These are phyloP conservation scores for Ricinus communis DNA, from an alignment of 345 rosid genomes.

Conservation along the genomic window DNA sequence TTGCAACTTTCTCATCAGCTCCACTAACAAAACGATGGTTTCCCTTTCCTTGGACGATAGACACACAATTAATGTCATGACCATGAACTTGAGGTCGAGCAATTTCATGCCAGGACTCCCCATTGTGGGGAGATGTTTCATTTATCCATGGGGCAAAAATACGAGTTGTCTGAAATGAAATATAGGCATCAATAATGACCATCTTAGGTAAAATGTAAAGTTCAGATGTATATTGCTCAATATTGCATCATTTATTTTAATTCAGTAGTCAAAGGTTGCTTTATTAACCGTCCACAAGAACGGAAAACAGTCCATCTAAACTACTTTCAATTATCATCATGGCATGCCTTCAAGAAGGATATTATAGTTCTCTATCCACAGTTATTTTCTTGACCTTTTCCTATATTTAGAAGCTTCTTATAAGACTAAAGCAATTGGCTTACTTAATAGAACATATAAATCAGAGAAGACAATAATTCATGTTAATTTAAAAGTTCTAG, in stretches of 20 bases:
- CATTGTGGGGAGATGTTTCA: conserved; percentile 32
- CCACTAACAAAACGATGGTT: conserved; percentile 94
- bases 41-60: conserved; percentile 76
- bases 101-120: conserved; percentile 80
- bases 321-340: neutral
- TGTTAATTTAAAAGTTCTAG: neutral
- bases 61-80: conserved; percentile 82
- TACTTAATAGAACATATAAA: neutral
- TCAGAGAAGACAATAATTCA: neutral
- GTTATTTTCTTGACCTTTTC: neutral
- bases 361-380: neutral
- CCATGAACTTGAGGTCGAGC: conserved; percentile 98
- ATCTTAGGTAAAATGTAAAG: neutral
- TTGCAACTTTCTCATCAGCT: conserved; percentile 93
- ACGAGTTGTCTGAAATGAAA: conserved; percentile 63
- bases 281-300: neutral
- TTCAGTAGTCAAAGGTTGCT: neutral
- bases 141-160: conserved; percentile 79
- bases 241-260: neutral
- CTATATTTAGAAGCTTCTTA: neutral
- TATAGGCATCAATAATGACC: neutral
- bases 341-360: neutral
- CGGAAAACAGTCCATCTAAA: neutral
- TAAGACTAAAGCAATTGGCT: neutral
- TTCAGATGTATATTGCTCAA: neutral